Evolutionary conservation across 2,329 filamentous ascomycete species (phyloP).

Genomic region (Grosmannia serpens): DNA sequence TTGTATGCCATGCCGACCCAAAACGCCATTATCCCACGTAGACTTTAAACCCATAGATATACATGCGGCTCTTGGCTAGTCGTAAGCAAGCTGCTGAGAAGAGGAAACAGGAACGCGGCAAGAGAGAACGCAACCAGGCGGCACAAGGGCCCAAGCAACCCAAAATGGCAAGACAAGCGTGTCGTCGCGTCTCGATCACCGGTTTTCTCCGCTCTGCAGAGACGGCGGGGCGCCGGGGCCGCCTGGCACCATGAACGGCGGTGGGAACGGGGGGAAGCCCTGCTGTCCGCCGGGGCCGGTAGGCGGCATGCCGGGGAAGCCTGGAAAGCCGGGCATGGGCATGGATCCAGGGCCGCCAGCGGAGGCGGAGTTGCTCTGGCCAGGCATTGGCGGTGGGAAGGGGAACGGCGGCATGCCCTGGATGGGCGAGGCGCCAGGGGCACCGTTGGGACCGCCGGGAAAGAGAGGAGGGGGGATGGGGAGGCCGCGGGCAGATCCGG

Average conservation of each 20-base stretch:
- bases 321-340: constrained; percentile 24
- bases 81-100: neutral
- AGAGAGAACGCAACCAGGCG: neutral
- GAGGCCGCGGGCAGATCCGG: constrained; percentile 6
- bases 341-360: constrained; percentile 17
- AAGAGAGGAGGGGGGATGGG: constrained; percentile 35
- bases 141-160: neutral
- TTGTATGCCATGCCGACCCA: neutral
- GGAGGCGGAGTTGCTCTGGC: neutral
- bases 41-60: neutral
- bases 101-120: neutral
- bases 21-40: neutral
- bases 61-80: neutral
- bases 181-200: constrained; percentile 15
- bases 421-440: constrained; percentile 9
- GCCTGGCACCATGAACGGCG: constrained; percentile 21
- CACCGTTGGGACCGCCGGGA: constrained; percentile 10
- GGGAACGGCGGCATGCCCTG: constrained; percentile 36
- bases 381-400: constrained; percentile 20
- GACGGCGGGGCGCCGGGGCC: constrained; percentile 25
- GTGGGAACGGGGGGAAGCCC: constrained; percentile 27
- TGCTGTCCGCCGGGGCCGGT: constrained; percentile 12
- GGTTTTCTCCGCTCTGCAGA: constrained; percentile 14
- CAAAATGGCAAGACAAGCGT: neutral
- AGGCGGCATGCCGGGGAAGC: constrained; percentile 29